Base-by-base conservation (phyloP, 352 stramenopile genomes). In the Globisporangium cystogenes region DNA sequence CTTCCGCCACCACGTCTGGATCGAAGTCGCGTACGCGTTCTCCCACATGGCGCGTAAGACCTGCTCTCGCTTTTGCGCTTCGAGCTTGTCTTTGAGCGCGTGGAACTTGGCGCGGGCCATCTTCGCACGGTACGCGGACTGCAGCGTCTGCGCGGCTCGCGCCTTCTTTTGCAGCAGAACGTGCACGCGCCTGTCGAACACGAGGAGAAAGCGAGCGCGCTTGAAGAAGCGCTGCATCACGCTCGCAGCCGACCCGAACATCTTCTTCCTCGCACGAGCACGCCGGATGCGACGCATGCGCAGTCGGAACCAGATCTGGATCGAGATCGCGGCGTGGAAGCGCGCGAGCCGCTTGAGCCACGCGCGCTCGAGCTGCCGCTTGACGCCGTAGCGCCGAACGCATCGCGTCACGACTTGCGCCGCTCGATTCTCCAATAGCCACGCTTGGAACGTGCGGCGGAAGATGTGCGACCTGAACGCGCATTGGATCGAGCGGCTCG, bases 21-120 rank as follows among this genome's bases (percentile, higher is more conserved):
- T 82, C 6, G 62, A 70, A 12, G 74, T 85, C 23, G 81, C 81
- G 52, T 86, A 89, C n/a, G 76, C 72, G 29, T 87, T 84, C 40
- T 72, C 55, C 81, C 81, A 91, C 81, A 91, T 91, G 1, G 48
- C 12, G 2, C 68, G 55, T 27, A 91, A 53, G 21, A 85, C 67
- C 21, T 72, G 60, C 16, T 74, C 64, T 0, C 78, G 65, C n/a
- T 60, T 68, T 40, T 80, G 72, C 5, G 70, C 74, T 47, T 91
- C 81, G 35, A 91, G 55, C 5, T 57, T 50, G 44, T 85, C 78
- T 44, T 82, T 80, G n/a, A 91, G 59, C 11, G 62, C 61, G 59
- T 88, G 76, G 48, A 91, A 84, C 1, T 61, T 64, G 8, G 55
- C 55, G 5, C 81, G 76, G 12, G 81, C 76, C 7, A 69, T 47